Conservation (phyloP, 2,329 filamentous ascomycete species). For the Elsinoe fawcettii region DNA sequence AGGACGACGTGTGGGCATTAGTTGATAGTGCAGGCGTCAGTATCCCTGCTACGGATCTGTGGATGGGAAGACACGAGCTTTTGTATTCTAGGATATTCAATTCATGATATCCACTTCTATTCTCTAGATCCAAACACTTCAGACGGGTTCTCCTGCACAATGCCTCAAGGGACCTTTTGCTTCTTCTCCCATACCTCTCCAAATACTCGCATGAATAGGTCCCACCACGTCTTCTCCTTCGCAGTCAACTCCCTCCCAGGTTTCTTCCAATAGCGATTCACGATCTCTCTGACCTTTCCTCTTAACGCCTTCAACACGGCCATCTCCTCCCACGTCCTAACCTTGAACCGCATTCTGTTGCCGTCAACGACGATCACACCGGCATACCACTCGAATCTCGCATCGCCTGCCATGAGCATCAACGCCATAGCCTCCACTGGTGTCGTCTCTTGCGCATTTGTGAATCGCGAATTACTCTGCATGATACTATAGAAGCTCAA, state of each 20-base stretch:
- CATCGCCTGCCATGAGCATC: slow-evolving; percentile 77
- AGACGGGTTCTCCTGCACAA: too few species aligned
- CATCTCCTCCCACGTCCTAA: slow-evolving; percentile 84
- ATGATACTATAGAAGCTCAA: slow-evolving; percentile 96
- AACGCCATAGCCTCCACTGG: slow-evolving; percentile 65
- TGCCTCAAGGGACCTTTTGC: neutral
- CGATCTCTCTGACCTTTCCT: slow-evolving; percentile 63
- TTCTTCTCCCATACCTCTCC: slow-evolving; percentile 23
- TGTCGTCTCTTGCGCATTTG: slow-evolving; percentile 79
- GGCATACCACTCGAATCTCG: slow-evolving; percentile 81
- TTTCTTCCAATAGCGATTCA: slow-evolving; percentile 60
- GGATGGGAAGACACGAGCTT: slow-evolving; percentile 75
- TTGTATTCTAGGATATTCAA: slow-evolving; percentile 83
- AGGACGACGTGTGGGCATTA: slow-evolving; percentile 8
- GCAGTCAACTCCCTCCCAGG: slow-evolving; percentile 34
- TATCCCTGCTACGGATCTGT: slow-evolving; percentile 71
- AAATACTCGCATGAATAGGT: slow-evolving; percentile 31
- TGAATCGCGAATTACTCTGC: slow-evolving; percentile 74
- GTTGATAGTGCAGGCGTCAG: slow-evolving; percentile 65
- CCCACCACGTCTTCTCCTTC: slow-evolving; percentile 38
- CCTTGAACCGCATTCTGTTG: slow-evolving; percentile 74
- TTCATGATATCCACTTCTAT: slow-evolving; percentile 45
- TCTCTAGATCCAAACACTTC: neutral
- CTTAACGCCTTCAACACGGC: slow-evolving; percentile 80
- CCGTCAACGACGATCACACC: slow-evolving; percentile 82